These are phyloP conservation scores for Zasmidium angulare DNA, from an alignment of 2,329 filamentous ascomycete species.

Conservation along the genomic window DNA sequence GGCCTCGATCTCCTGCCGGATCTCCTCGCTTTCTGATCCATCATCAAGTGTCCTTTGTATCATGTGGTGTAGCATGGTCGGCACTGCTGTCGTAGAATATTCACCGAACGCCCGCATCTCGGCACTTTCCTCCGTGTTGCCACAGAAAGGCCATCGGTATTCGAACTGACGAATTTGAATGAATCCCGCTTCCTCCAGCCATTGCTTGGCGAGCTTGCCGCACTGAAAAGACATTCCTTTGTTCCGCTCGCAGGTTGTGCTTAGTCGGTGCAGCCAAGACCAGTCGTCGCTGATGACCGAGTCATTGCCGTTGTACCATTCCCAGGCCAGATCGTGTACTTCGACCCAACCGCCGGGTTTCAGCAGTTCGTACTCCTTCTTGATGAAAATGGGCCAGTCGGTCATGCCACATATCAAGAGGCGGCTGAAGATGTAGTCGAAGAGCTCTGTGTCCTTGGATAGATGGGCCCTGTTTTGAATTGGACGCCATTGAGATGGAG, in stretches of 20 bases:
- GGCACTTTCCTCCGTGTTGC: conserved; percentile 3
- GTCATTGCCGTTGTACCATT: conserved; percentile 5
- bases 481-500: conserved; percentile 10
- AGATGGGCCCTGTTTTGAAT: not conserved
- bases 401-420: conserved; percentile 23
- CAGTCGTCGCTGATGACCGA: conserved; percentile 9
- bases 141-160: conserved; percentile 7
- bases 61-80: conserved; percentile 12
- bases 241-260: not conserved
- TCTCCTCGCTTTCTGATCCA: not conserved
- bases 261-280: conserved; percentile 8
- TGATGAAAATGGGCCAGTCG: conserved; percentile 22
- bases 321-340: conserved; percentile 19
- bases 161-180: conserved; percentile 8
- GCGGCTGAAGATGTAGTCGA: conserved; percentile 25
- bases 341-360: conserved; percentile 26
- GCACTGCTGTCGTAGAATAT: conserved; percentile 7
- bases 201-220: conserved; percentile 6
- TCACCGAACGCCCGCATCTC: conserved; percentile 13
- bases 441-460: conserved; percentile 3
- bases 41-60: conserved; percentile 5
- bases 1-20: conserved; percentile 4
- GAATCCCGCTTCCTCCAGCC: conserved; percentile 14
- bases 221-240: conserved; percentile 11
- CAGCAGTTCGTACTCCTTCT: conserved; percentile 13